phyloP scores from a whole-genome alignment of 2,329 filamentous ascomycete species.

The Penicillium sp. region DNA sequence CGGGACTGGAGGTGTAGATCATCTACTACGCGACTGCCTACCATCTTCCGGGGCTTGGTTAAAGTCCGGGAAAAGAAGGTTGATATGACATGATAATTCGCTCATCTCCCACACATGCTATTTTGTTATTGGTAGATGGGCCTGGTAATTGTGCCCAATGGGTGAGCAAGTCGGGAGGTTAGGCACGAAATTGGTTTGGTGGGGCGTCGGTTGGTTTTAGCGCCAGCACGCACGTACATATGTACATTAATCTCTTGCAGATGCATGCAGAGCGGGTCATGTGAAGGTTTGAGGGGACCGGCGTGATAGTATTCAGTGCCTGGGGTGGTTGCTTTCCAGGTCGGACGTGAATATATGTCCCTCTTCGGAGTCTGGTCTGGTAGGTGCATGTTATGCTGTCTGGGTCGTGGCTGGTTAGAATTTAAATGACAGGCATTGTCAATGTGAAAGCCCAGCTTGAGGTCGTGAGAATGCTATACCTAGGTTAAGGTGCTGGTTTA shows the following conservation, averaged over 20 bases:
- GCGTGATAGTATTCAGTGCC: neutral
- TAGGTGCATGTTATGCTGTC: neutral
- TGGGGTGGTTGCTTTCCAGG: no score
- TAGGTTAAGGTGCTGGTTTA: no score
- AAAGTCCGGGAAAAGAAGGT: neutral
- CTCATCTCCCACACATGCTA: neutral
- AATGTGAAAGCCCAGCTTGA: neutral
- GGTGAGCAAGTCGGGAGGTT: neutral
- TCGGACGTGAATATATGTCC: no score
- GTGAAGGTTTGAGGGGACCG: slow-evolving; percentile 20
- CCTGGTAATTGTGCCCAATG: slow-evolving; percentile 7
- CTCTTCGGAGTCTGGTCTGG: neutral
- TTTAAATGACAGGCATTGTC: neutral
- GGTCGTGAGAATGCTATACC: neutral
- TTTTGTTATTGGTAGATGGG: neutral
- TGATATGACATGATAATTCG: neutral
- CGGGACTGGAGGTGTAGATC: neutral
- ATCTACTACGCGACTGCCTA: neutral
- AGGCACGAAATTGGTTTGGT: slow-evolving; percentile 10
- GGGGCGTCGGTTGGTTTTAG: slow-evolving; percentile 12
- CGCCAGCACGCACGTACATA: slow-evolving; percentile 21
- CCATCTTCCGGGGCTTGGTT: neutral
- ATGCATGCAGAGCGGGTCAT: slow-evolving; percentile 38
- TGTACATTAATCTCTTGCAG: slow-evolving; percentile 26
- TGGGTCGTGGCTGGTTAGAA: neutral